These are phyloP conservation scores for Diplodia scrobiculata DNA, from an alignment of 2,329 filamentous ascomycete genomes.

Conservation along the genomic window DNA sequence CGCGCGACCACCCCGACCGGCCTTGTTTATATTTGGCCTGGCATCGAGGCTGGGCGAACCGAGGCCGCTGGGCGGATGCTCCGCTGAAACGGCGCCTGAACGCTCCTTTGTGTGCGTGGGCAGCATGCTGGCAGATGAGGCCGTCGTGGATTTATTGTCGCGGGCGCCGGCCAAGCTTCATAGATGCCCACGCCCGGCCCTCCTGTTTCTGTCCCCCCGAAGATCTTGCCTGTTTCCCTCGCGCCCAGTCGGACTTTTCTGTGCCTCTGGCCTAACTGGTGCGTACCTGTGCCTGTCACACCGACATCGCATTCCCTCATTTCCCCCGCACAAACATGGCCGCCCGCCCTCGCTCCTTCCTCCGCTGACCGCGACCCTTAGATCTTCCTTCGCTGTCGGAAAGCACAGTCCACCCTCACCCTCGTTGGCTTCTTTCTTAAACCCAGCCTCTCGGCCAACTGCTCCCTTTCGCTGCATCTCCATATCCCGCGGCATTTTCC, in stretches of 20 bases:
- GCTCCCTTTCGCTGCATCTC: neutral
- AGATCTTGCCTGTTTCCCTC: slow-evolving; percentile 17
- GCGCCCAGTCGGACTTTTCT: slow-evolving; percentile 7
- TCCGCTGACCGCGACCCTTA: neutral
- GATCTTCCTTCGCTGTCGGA: neutral
- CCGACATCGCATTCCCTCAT: slow-evolving; percentile 26
- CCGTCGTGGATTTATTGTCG: slow-evolving; percentile 19
- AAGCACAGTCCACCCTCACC: too few species aligned
- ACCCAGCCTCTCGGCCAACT: neutral
- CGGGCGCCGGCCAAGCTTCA: slow-evolving; percentile 18
- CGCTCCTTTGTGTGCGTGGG: neutral
- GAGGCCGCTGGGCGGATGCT: slow-evolving; percentile 7
- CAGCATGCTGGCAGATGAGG: slow-evolving; percentile 7
- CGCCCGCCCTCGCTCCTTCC: neutral
- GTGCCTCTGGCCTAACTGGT: slow-evolving; percentile 1
- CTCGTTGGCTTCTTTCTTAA: neutral
- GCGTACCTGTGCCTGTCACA: slow-evolving; percentile 9
- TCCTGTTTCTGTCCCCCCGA: neutral
- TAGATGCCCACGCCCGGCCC: neutral
- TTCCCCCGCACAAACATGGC: slow-evolving; percentile 15
- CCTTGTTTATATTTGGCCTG: slow-evolving; percentile 21
- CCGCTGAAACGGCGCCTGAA: neutral
- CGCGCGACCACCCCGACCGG: neutral
- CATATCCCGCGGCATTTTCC: neutral
- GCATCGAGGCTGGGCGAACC: slow-evolving; percentile 18